Percentiles rank a stretch among this genome's conserved stretches.
Evolutionary conservation across 2,329 filamentous ascomycete species (phyloP).

Genomic region (Aspergillus amoenus): DNA sequence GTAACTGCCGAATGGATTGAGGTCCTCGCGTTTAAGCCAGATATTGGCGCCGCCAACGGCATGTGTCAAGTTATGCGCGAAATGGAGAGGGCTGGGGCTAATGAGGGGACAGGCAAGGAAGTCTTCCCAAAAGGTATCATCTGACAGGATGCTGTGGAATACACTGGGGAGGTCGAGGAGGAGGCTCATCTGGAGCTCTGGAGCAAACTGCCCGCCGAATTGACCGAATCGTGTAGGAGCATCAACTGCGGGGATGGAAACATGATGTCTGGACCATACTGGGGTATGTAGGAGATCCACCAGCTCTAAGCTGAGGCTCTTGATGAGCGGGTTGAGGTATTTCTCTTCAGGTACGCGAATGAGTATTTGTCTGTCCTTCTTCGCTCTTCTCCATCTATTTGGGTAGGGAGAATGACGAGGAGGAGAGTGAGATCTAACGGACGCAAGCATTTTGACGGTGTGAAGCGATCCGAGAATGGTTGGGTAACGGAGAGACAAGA

Average conservation of each 20-base stretch:
- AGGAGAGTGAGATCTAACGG: neutral
- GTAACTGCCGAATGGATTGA: conserved; percentile 95
- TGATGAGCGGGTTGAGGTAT: neutral
- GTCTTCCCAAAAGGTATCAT: conserved; percentile 27
- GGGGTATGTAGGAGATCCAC: conserved; percentile 1
- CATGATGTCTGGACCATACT: conserved; percentile 12
- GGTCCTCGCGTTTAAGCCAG: conserved; percentile 93
- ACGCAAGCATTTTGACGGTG: conserved; percentile 2
- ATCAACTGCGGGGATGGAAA: conserved; percentile 3
- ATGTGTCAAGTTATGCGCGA: conserved; percentile 80
- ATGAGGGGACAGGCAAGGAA: conserved; percentile 22
- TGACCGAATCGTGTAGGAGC: conserved; percentile 19
- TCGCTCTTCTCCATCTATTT: conserved; percentile 1
- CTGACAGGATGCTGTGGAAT: conserved; percentile 25
- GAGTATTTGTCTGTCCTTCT: conserved; percentile 1
- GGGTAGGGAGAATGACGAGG: neutral
- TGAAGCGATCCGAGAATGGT: neutral
- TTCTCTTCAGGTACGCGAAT: conserved; percentile 2
- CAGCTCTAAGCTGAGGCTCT: neutral
- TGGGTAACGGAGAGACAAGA: neutral
- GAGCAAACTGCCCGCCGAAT: conserved; percentile 28
- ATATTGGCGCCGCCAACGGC: conserved; percentile 88
- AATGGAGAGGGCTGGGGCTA: conserved; percentile 81
- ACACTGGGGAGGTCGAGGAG: conserved; percentile 24
- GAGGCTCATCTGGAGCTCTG: conserved; percentile 29